These are phyloP conservation scores for Cucurbita pepo DNA, from an alignment of 306 rosid species.

Conservation along the genomic window DNA sequence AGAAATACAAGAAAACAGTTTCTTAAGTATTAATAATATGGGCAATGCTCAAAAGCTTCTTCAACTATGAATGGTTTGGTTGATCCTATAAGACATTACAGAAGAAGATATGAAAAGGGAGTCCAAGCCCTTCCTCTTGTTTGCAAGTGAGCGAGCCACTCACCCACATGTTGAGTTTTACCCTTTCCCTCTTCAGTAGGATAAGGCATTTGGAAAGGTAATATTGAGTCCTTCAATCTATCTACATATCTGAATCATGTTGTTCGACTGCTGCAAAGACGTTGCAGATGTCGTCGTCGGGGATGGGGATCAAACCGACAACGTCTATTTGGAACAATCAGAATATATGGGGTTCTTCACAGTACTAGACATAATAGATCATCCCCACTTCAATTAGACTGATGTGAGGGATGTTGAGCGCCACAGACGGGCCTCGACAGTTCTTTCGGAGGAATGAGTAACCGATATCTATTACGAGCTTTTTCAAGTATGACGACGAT, in stretches of 20 bases:
- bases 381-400: conserved; percentile 85
- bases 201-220: background rate
- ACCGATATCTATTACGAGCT: conserved; percentile 54
- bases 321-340: background rate
- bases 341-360: background rate
- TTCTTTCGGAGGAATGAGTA: conserved; percentile 75
- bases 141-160: no score
- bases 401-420: conserved; percentile 81
- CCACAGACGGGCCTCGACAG: conserved; percentile 75
- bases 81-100: no score
- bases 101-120: no score
- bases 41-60: no score
- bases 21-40: no score
- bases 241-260: background rate
- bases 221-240: background rate
- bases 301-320: background rate
- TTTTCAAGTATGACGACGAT: conserved; percentile 54
- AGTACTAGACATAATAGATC: conserved; percentile 66
- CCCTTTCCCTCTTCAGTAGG: background rate
- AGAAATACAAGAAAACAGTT: no score
- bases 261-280: background rate
- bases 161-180: no score
- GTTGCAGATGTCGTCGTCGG: background rate
- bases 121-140: no score
- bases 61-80: no score